Evolutionary conservation across 345 rosid species (phyloP).

Genomic region (Acer saccharum): DNA sequence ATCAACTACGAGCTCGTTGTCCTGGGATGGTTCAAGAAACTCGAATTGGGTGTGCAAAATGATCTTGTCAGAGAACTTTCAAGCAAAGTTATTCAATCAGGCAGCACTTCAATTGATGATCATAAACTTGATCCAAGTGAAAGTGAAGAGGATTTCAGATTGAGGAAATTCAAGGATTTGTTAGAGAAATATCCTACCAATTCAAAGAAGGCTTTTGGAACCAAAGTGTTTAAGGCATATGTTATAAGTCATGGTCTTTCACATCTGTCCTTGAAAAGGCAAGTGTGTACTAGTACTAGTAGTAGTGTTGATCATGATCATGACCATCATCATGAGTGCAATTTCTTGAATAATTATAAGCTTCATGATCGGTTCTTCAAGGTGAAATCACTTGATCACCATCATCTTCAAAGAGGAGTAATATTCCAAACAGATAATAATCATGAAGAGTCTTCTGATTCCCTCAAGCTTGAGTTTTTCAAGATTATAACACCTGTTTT

Average conservation of each 20-base stretch:
- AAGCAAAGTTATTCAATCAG: background rate
- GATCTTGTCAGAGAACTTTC: background rate
- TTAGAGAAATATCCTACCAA: background rate
- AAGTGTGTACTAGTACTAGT: background rate
- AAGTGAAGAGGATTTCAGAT: background rate
- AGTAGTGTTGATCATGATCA: too few relatives aligned
- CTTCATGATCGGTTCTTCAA: background rate
- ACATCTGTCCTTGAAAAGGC: background rate
- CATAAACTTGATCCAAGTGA: background rate
- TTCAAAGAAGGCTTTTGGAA: background rate
- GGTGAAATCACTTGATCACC: background rate
- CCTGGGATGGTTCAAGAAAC: too few relatives aligned
- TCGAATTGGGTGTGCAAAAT: background rate
- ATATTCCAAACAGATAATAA: too few relatives aligned
- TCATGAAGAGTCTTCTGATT: background rate
- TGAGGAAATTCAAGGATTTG: background rate
- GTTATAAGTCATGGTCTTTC: background rate
- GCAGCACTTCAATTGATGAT: background rate
- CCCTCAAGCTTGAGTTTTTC: background rate
- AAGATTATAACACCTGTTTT: background rate
- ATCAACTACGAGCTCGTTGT: too few relatives aligned
- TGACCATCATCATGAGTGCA: too few relatives aligned
- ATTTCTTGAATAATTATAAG: background rate
- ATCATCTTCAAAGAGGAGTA: background rate
- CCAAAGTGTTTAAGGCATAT: background rate